phyloP scores from a whole-genome alignment of 345 rosid genomes.

The Salix purpurea region DNA sequence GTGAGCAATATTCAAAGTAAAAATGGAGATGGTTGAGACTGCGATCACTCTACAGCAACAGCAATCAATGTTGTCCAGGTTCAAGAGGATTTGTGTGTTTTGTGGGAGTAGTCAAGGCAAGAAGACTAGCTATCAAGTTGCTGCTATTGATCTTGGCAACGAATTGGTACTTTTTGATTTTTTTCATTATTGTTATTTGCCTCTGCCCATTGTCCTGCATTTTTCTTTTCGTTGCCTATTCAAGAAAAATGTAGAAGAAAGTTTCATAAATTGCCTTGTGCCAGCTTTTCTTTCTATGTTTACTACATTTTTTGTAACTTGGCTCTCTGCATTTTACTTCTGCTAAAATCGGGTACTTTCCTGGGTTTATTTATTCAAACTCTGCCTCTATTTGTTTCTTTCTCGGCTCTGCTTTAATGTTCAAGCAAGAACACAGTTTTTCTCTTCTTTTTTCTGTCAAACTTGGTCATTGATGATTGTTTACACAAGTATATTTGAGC shows the following conservation, averaged over 20 bases:
- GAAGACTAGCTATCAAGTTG: conserved; percentile 64
- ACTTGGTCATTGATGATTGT: background rate
- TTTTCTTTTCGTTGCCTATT: background rate
- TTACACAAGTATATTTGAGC: conserved; percentile 5
- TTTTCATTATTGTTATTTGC: background rate
- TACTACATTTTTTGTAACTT: conserved; percentile 14
- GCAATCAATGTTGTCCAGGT: conserved; percentile 28
- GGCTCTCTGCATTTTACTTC: conserved; percentile 10
- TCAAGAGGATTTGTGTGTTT: conserved; percentile 88
- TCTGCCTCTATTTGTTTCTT: background rate
- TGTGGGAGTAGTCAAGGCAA: conserved; percentile 94
- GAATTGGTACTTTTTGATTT: conserved; percentile 50
- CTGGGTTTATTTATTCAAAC: background rate
- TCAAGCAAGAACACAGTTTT: conserved; percentile 7
- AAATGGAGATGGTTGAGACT: conserved; percentile 32
- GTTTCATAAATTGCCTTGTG: background rate
- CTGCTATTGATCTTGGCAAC: conserved; percentile 75
- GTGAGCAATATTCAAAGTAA: background rate
- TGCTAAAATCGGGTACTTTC: background rate
- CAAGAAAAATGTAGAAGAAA: background rate
- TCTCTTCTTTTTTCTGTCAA: conserved; percentile 6
- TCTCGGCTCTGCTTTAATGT: conserved; percentile 1
- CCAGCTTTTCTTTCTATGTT: background rate
- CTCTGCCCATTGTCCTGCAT: background rate
- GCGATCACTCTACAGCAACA: conserved; percentile 24